phyloP scores from a whole-genome alignment of 306 rosid genomes.

The Mucuna pruriens region DNA sequence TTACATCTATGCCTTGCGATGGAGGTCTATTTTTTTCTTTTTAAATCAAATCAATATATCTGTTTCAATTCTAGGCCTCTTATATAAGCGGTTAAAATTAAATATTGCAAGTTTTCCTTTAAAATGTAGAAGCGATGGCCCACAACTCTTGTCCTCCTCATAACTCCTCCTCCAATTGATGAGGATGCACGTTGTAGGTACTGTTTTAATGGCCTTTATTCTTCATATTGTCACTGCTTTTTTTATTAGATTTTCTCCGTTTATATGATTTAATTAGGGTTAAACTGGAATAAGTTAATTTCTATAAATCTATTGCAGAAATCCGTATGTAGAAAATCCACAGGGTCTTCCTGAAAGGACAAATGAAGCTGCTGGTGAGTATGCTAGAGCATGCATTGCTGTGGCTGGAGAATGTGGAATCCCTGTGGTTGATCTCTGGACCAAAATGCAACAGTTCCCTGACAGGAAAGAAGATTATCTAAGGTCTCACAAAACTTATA shows the following conservation, averaged over 20 bases:
- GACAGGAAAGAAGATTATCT: slow-evolving; percentile 59
- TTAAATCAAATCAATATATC: too few species aligned
- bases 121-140: slow-evolving; percentile 74
- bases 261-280: not conserved
- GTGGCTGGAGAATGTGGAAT: slow-evolving; percentile 65
- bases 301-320: slow-evolving; percentile 39
- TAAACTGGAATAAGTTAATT: not conserved
- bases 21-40: not conserved
- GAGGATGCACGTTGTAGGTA: slow-evolving; percentile 78
- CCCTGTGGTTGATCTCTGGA: slow-evolving; percentile 68
- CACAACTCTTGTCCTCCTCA: slow-evolving; percentile 60
- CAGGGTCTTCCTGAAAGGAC: slow-evolving; percentile 82
- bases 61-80: slow-evolving; percentile 13
- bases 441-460: slow-evolving; percentile 75
- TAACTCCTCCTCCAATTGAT: slow-evolving; percentile 92
- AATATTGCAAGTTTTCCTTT: slow-evolving; percentile 23
- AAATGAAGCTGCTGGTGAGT: slow-evolving; percentile 79
- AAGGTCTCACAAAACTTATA: slow-evolving; percentile 46
- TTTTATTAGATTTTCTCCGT: not conserved
- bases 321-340: slow-evolving; percentile 66
- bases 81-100: not conserved
- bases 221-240: not conserved
- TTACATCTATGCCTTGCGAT: not conserved
- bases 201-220: slow-evolving; percentile 18
- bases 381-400: slow-evolving; percentile 68